Evolutionary conservation across 306 rosid genomes (phyloP).

Genomic region (Datisca glomerata): DNA sequence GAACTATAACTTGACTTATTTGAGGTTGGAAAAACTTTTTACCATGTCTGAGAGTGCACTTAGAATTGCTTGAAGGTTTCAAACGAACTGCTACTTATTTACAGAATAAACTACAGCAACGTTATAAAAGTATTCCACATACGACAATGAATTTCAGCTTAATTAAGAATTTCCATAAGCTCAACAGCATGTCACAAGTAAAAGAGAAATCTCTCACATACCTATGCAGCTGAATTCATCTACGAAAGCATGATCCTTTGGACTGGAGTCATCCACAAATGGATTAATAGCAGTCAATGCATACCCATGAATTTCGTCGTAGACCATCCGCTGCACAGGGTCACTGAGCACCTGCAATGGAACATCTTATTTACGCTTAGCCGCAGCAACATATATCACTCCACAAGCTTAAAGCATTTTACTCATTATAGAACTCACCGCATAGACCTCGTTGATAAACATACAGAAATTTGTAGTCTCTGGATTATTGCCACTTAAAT

Average conservation of each 20-base stretch:
- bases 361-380: constrained; percentile 23
- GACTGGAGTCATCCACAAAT: constrained; percentile 47
- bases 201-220: constrained; percentile 8
- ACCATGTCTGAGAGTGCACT: too few relatives aligned
- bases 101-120: too few relatives aligned
- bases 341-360: constrained; percentile 87
- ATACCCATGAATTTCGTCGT: constrained; percentile 91
- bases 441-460: constrained; percentile 84
- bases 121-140: too few relatives aligned
- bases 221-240: constrained; percentile 98
- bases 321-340: constrained; percentile 87
- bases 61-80: too few relatives aligned
- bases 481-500: constrained; percentile 72
- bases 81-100: too few relatives aligned
- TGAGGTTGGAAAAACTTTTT: too few relatives aligned
- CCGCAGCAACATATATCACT: too few relatives aligned
- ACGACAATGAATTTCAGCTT: too few relatives aligned
- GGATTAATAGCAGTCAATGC: constrained; percentile 83
- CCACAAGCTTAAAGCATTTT: constrained; percentile 13
- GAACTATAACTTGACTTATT: too few relatives aligned
- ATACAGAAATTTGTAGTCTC: constrained; percentile 83
- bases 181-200: too few relatives aligned
- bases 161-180: too few relatives aligned
- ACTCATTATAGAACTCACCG: constrained; percentile 34
- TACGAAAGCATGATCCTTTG: constrained; percentile 74